Evolutionary conservation across 768 basidiomycete genomes (phyloP).

Genomic region (Naganishia vaughanmartiniae): DNA sequence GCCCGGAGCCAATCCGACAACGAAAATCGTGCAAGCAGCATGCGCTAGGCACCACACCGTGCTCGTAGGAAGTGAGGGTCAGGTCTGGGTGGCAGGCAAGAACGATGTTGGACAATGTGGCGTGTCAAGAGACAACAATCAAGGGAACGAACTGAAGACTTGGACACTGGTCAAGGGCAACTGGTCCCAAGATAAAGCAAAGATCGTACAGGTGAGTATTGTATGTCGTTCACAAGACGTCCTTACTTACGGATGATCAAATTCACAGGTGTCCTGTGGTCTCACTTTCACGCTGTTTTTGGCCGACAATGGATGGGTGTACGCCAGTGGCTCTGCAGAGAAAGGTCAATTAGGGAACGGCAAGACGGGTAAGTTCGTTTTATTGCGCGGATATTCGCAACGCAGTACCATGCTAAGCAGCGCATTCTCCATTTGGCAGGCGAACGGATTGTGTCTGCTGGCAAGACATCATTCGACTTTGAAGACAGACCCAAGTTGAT

Average conservation of each 20-base stretch:
- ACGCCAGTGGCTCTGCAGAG: conserved; percentile 84
- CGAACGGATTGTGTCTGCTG: conserved; percentile 79
- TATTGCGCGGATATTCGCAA: too few species aligned
- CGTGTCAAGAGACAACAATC: not conserved
- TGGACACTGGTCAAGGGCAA: conserved; percentile 44
- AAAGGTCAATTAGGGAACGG: conserved; percentile 92
- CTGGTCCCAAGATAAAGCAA: conserved; percentile 40
- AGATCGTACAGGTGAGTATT: conserved; percentile 43
- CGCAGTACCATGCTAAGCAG: not conserved
- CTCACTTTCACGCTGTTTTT: conserved; percentile 79
- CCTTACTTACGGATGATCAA: not conserved
- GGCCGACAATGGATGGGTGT: conserved; percentile 78
- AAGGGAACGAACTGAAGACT: conserved; percentile 32
- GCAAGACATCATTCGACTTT: conserved; percentile 77
- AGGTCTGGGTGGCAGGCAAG: conserved; percentile 77
- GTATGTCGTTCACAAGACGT: too few species aligned
- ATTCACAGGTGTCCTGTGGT: conserved; percentile 68
- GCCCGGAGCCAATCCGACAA: conserved; percentile 50
- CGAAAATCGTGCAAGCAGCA: conserved; percentile 75
- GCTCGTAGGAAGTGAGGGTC: conserved; percentile 75
- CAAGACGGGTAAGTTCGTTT: conserved; percentile 63
- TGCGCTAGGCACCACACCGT: conserved; percentile 79
- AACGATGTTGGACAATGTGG: conserved; percentile 74
- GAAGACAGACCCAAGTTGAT: conserved; percentile 63
- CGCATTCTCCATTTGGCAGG: conserved; percentile 22